Conservation (phyloP, 139 green algal genomes). For the Diplosphaera chodatii region DNA sequence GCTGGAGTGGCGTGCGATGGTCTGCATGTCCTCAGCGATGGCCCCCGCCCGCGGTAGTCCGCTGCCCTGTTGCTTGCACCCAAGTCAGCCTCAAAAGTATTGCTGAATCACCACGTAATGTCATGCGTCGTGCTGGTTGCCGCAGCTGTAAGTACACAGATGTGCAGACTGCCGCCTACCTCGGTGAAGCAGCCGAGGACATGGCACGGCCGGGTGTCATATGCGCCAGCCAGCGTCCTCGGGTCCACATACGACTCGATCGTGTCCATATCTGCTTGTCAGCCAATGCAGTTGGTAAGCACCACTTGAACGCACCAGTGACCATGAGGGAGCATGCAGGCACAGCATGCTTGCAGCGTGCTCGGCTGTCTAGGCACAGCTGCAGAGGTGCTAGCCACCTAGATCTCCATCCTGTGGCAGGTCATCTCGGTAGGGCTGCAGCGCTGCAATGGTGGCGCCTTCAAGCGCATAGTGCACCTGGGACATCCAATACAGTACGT, state of each 20-base stretch:
- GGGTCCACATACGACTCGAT: neutral
- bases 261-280: neutral
- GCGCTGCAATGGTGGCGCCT: slow-evolving; percentile 5
- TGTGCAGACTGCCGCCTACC: too few relatives aligned
- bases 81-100: too few relatives aligned
- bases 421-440: neutral
- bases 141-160: too few relatives aligned
- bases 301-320: too few relatives aligned
- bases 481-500: too few relatives aligned
- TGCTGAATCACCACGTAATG: too few relatives aligned
- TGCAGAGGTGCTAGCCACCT: neutral
- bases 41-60: neutral
- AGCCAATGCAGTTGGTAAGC: too few relatives aligned
- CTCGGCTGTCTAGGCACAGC: too few relatives aligned
- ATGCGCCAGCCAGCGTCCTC: neutral
- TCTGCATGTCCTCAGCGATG: neutral
- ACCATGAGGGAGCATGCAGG: too few relatives aligned
- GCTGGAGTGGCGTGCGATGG: neutral
- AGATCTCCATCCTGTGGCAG: neutral
- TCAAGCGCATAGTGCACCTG: slow-evolving; percentile 15
- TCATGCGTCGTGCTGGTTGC: too few relatives aligned
- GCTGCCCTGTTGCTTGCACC: too few relatives aligned
- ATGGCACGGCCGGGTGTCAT: neutral
- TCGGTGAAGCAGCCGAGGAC: slow-evolving; percentile 7
- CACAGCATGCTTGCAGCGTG: neutral